Evolutionary conservation across 495 filamentous ascomycete species (phyloP).

Genomic region (Penicillium lividum): DNA sequence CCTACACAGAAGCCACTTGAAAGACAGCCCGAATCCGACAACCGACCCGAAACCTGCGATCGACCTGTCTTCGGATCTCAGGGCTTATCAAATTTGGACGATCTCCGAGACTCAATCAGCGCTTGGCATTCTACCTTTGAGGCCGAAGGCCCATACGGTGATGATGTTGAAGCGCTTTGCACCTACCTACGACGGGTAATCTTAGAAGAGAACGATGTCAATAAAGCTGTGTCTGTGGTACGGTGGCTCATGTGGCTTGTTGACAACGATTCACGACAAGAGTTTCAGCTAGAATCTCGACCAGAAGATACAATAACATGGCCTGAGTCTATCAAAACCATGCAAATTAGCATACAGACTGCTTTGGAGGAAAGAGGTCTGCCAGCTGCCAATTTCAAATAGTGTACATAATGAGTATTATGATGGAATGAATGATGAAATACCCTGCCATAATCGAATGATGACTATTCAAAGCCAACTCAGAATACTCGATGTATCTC

Average conservation of each 20-base stretch:
- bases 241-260: slow-evolving; percentile 75
- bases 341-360: slow-evolving; percentile 5
- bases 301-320: slow-evolving; percentile 18
- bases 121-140: slow-evolving; percentile 9
- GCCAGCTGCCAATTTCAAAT: slow-evolving; percentile 1
- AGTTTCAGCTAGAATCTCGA: not conserved
- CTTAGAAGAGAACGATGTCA: slow-evolving; percentile 69
- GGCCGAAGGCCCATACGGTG: slow-evolving; percentile 5
- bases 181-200: slow-evolving; percentile 70
- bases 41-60: not conserved
- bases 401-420: not conserved
- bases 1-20: not conserved
- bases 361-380: slow-evolving; percentile 5
- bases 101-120: slow-evolving; percentile 5
- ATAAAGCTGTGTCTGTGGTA: slow-evolving; percentile 66
- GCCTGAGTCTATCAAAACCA: slow-evolving; percentile 2
- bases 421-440: slow-evolving; percentile 9
- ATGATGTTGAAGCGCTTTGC: slow-evolving; percentile 24
- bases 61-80: slow-evolving; percentile 1
- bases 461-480: not conserved
- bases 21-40: not conserved
- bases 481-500: no score
- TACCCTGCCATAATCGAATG: not conserved
- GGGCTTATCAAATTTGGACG: slow-evolving; percentile 5
- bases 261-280: slow-evolving; percentile 41